Evolutionary conservation across 345 rosid genomes (phyloP), one percentile per base, ranked within the genome.

Genomic region (Angophora floribunda): DNA sequence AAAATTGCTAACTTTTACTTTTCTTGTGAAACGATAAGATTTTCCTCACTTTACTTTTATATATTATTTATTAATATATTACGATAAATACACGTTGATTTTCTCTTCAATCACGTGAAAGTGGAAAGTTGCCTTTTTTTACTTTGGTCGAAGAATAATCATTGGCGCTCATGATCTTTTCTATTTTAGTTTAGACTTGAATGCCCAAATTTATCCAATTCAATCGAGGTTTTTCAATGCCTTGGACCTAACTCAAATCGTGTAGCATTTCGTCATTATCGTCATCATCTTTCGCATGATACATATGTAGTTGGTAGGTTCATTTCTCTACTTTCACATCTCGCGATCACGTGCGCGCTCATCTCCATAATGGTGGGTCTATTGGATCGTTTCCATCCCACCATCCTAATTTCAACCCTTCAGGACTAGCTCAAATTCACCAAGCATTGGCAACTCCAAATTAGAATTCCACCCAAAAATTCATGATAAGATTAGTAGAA

Each of bases 61-160:
- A 11, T 6, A 3, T 26, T 63, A n/a, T 4, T 4, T 2, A 61
- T 63, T 16, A 12, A 63, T 28, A 28, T 63, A 13, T 63, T 63
- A 63, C 4, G 16, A n/a, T 0, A 0, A 63, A 13, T 16, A 6
- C 36, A 1, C 17, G 3, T 63, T 13, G 36, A 63, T n/a, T n/a
- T 63, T 63, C 36, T 63, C 70, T n/a, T 63, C 32, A n/a, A 63
- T 13, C 32, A 61, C 0, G 4, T 2, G 17, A 28, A 13, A 30
- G 9, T 4, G 1, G 0, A 61, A 61, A 28, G 13, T 61, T 0
- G 7, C 4, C 5, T 26, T 11, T 28, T 28, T 28, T 61, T 7
- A 13, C 14, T 28, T 61, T 13, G 9, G 32, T 61, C 28, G 9
- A 63, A 63, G 36, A 16, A 63, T 63, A 63, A 63, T 63, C 36